Evolutionary conservation across 371 early-diverging fungal genomes (phyloP).

Genomic region (Mucor circinelloides): DNA sequence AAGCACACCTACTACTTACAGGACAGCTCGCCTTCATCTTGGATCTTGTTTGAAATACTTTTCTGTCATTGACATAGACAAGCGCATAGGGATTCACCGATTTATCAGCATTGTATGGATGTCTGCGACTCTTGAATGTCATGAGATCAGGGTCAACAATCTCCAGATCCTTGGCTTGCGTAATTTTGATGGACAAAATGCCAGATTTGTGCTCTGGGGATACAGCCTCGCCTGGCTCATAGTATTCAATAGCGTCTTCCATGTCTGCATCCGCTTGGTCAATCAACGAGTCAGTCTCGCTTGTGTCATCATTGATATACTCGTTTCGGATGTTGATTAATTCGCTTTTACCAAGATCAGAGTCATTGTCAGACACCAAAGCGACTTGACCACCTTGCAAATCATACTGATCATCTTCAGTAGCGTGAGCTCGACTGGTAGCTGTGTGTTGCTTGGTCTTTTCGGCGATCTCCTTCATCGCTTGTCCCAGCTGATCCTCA

Average conservation of each 20-base stretch:
- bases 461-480: background rate
- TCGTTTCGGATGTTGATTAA: background rate
- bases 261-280: background rate
- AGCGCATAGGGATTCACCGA: conserved; percentile 38
- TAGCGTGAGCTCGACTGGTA: background rate
- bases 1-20: too few species aligned
- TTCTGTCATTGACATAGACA: conserved; percentile 35
- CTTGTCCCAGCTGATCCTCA: background rate
- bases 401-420: background rate
- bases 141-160: conserved; percentile 32
- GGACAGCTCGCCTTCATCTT: conserved; percentile 34
- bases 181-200: conserved; percentile 24
- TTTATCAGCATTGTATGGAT: conserved; percentile 31
- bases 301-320: background rate
- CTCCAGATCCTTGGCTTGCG: conserved; percentile 35
- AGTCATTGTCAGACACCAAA: background rate
- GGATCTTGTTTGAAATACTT: conserved; percentile 28
- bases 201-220: conserved; percentile 2
- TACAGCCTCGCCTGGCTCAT: background rate
- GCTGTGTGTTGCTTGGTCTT: background rate
- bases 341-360: background rate
- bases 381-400: background rate
- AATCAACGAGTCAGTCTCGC: background rate
- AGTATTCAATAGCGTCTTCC: conserved; percentile 1
- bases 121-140: conserved; percentile 19